Evolutionary conservation across 768 basidiomycete species (phyloP), one percentile per base, ranked within the genome.

Genomic region (Suillus tomentosus): DNA sequence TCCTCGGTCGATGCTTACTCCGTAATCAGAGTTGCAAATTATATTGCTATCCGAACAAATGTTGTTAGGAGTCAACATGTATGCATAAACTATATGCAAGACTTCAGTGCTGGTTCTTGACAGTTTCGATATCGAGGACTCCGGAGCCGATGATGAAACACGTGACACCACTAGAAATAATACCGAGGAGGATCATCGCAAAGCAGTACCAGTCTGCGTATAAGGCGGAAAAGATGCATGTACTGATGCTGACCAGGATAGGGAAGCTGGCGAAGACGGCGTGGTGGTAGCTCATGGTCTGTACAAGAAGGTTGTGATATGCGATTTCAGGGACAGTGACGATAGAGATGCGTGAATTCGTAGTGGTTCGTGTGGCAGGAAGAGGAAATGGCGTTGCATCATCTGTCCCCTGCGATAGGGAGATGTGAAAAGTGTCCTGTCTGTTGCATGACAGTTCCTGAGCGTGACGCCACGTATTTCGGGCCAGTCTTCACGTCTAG

Each of bases 131-230:
- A 0, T 55, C 42, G 24, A 77, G 59, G 19, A 62, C 64, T 45
- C 70, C 75, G 0, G 69, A 68, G 8, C 76, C 75, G 2, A 71
- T 63, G 15, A 70, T 64, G 6, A 69, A 66, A 43, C 70, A 74
- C 19, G 74, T 62, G 19, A 74, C 15, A 5, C 75, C 75, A 59
- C 68, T 71, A 11, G 71, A 65, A 45, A 76, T 15, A 50, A 77
- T 71, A 1, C 77, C 75, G 2, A 74, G 65, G 8, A 74, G 62
- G 34, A 77, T 74, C 70, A 73, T 71, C 19, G 74, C 68, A 51
- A 72, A 76, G 54, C 68, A 72, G 57, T 60, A 76, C 74, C 77
- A 77, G 58, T 77, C 78, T 5, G 55, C 59, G 39, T 64, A 64
- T 8, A 74, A 27, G 9, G 54, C 75, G 31, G 72, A 76, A 39